phyloP scores from a whole-genome alignment of 805 yeast genomes.

The Candida boidinii region DNA sequence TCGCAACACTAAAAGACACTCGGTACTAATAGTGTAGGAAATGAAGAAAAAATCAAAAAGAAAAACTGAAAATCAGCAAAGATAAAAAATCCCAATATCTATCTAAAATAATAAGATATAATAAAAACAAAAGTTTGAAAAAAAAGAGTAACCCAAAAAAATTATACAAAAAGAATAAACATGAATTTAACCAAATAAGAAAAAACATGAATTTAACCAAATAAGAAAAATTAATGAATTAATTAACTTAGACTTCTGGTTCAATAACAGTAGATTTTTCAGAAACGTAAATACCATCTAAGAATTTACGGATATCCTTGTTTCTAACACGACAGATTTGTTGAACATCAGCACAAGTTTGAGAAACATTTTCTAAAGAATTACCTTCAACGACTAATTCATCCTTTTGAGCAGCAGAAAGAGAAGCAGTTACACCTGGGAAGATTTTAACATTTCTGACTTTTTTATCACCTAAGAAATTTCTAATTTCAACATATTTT shows the following conservation, averaged over 20 bases:
- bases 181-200: not conserved
- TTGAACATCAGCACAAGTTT: conserved; percentile 96
- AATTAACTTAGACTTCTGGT: not conserved
- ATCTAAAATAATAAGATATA: conserved; percentile 1
- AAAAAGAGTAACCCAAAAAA: not conserved
- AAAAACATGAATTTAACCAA: not conserved
- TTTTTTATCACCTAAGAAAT: conserved; percentile 98
- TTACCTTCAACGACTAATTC: conserved; percentile 89
- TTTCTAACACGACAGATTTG: conserved; percentile 97
- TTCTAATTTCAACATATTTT: conserved; percentile 88
- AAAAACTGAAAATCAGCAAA: conserved; percentile 1
- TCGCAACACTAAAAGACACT: conserved; percentile 22
- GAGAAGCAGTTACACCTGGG: conserved; percentile 83
- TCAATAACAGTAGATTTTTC: conserved; percentile 84
- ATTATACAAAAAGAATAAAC: not conserved
- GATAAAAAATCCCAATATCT: conserved; percentile 1
- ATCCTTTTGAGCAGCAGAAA: conserved; percentile 83
- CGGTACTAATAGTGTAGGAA: conserved; percentile 15
- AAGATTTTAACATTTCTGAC: conserved; percentile 80
- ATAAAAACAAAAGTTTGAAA: conserved; percentile 2
- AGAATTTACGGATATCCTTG: conserved; percentile 99
- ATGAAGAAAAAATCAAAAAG: not conserved
- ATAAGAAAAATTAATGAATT: no score
- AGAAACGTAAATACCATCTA: conserved; percentile 99
- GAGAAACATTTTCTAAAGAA: conserved; percentile 96